These are phyloP conservation scores for Penicillium odoratum DNA, from an alignment of 495 filamentous ascomycete genomes.

Conservation along the genomic window DNA sequence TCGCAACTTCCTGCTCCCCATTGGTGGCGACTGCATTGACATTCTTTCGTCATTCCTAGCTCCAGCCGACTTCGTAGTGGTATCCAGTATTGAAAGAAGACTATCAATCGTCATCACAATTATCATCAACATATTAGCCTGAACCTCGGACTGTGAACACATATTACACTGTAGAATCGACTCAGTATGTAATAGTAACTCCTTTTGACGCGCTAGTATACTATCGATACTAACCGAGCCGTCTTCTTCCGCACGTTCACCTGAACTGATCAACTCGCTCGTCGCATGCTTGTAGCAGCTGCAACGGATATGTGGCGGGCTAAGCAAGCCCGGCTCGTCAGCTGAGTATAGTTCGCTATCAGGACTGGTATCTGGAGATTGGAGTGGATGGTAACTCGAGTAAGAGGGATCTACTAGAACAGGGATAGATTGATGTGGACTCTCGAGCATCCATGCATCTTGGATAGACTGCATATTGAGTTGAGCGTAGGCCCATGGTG, in stretches of 20 bases:
- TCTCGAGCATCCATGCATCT: conserved; percentile 7
- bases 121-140: conserved; percentile 35
- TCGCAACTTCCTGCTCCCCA: neutral
- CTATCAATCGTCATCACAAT: conserved; percentile 38
- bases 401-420: neutral
- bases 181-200: conserved; percentile 31
- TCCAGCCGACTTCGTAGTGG: conserved; percentile 13
- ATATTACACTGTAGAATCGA: conserved; percentile 32
- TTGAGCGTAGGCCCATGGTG: conserved; percentile 6
- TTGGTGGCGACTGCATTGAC: neutral
- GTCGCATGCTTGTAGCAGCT: conserved; percentile 16
- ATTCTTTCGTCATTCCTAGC: neutral
- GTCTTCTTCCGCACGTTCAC: conserved; percentile 1
- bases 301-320: conserved; percentile 2
- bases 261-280: conserved; percentile 12
- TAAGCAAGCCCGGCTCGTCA: neutral
- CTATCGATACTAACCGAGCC: conserved; percentile 30
- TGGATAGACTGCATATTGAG: neutral
- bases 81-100: conserved; percentile 32
- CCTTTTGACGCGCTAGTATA: conserved; percentile 31
- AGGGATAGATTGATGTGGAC: neutral
- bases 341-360: conserved; percentile 10
- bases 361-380: conserved; percentile 10
- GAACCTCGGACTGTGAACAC: conserved; percentile 28
- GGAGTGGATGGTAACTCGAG: conserved; percentile 1